Evolutionary conservation across 73 alveolate genomes (phyloP).

Genomic region (Paramecium sonneborni): DNA sequence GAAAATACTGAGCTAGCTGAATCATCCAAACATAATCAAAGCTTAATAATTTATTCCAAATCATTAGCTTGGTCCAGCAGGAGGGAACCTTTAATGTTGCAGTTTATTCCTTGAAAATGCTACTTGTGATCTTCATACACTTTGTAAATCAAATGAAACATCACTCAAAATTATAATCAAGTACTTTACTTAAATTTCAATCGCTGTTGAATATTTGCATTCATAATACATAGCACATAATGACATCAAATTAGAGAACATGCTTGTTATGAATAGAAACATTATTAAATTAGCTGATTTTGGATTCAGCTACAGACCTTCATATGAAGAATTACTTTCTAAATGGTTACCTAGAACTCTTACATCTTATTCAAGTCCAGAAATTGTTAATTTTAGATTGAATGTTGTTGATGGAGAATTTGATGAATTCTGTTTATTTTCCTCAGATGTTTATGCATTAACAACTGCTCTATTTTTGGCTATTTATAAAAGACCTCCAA

Average conservation of each 20-base stretch:
- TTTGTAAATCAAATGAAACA: slow-evolving; percentile 28
- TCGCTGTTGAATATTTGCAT: slow-evolving; percentile 34
- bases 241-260: slow-evolving; percentile 55
- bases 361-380: slow-evolving; percentile 34
- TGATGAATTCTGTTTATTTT: slow-evolving; percentile 12
- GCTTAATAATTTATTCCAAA: background rate
- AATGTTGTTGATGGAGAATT: background rate
- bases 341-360: slow-evolving; percentile 53
- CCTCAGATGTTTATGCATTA: slow-evolving; percentile 47
- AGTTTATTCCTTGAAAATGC: slow-evolving; percentile 41
- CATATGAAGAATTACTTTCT: background rate
- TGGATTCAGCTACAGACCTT: slow-evolving; percentile 23
- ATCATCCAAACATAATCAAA: slow-evolving; percentile 50
- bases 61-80: slow-evolving; percentile 19
- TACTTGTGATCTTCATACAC: slow-evolving; percentile 28
- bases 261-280: background rate
- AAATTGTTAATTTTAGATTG: slow-evolving; percentile 11
- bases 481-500: slow-evolving; percentile 24
- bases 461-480: slow-evolving; percentile 4
- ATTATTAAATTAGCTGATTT: slow-evolving; percentile 43
- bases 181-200: slow-evolving; percentile 23
- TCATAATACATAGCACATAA: slow-evolving; percentile 38
- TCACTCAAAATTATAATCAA: slow-evolving; percentile 5
- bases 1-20: background rate
- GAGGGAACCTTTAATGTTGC: slow-evolving; percentile 3